Conservation (phyloP, 192 early-diverging fungal genomes). For the Diversispora epigaea region DNA sequence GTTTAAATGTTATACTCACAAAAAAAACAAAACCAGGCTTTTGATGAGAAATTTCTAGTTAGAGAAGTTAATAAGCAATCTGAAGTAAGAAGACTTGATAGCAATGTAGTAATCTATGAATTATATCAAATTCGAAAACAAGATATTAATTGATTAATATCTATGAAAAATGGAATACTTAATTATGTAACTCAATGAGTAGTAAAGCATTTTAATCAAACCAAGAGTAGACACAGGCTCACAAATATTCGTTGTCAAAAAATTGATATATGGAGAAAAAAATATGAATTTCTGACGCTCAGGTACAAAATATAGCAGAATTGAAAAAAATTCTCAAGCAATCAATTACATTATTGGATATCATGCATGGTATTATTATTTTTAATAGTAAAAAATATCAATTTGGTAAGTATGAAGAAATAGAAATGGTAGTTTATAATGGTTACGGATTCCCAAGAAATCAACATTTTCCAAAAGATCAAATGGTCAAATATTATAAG, state of each 20-base stretch:
- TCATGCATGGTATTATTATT: too few species aligned
- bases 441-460: slow-evolving; percentile 3
- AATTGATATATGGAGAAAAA: slow-evolving; percentile 10
- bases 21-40: not conserved
- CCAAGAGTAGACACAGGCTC: slow-evolving; percentile 5
- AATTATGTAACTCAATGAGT: not conserved
- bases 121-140: slow-evolving; percentile 14
- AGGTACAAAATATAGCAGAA: slow-evolving; percentile 23
- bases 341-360: too few species aligned
- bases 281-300: not conserved
- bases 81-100: not conserved
- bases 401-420: not conserved
- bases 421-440: slow-evolving; percentile 14
- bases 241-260: slow-evolving; percentile 14
- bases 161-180: slow-evolving; percentile 3
- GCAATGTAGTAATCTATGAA: slow-evolving; percentile 20
- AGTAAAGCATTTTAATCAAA: slow-evolving; percentile 15
- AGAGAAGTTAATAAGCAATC: not conserved
- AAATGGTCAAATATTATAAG: not conserved
- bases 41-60: not conserved
- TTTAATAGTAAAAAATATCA: slow-evolving; percentile 25
- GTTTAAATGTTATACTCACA: not conserved
- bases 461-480: slow-evolving; percentile 21
- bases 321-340: slow-evolving; percentile 23
- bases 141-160: slow-evolving; percentile 23